These are phyloP conservation scores for Colletotrichum caudatum DNA, from an alignment of 2,329 filamentous ascomycete species.

Conservation along the genomic window DNA sequence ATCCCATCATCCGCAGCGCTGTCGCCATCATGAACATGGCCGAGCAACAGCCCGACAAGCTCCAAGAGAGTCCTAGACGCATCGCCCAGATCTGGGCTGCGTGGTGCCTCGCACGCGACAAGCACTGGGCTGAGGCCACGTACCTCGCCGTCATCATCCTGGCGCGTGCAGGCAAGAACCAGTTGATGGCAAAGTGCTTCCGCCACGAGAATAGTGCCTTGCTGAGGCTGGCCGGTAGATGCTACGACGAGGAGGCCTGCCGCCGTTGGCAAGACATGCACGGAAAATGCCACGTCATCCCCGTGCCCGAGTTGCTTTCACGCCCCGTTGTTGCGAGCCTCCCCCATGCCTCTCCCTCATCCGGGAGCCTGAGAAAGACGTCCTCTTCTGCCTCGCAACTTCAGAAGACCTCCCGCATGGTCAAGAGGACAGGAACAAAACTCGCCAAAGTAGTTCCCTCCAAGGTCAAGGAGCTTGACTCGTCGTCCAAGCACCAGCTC, in stretches of 20 bases:
- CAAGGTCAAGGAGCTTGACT: neutral
- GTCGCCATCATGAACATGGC: constrained; percentile 36
- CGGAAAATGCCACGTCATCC: constrained; percentile 30
- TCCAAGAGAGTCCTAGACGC: neutral
- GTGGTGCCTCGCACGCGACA: constrained; percentile 28
- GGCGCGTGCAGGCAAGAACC: constrained; percentile 13
- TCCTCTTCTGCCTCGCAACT: neutral
- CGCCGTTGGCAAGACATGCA: constrained; percentile 26
- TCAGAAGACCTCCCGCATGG: neutral
- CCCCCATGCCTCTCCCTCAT: neutral
- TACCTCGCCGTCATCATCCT: constrained; percentile 21
- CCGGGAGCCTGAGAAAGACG: neutral
- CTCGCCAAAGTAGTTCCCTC: neutral
- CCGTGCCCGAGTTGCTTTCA: neutral
- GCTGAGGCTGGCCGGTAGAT: neutral
- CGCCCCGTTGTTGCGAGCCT: constrained; percentile 1
- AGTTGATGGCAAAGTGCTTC: constrained; percentile 17
- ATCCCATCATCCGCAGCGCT: constrained; percentile 31
- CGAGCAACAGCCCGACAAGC: neutral
- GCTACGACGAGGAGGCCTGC: constrained; percentile 4
- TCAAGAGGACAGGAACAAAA: neutral
- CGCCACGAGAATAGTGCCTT: constrained; percentile 2
- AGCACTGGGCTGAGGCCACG: neutral
- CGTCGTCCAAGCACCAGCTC: neutral
- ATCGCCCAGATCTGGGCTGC: constrained; percentile 27